Conservation (phyloP, 2,329 filamentous ascomycete species). For the Hymenoscyphus infarciens region DNA sequence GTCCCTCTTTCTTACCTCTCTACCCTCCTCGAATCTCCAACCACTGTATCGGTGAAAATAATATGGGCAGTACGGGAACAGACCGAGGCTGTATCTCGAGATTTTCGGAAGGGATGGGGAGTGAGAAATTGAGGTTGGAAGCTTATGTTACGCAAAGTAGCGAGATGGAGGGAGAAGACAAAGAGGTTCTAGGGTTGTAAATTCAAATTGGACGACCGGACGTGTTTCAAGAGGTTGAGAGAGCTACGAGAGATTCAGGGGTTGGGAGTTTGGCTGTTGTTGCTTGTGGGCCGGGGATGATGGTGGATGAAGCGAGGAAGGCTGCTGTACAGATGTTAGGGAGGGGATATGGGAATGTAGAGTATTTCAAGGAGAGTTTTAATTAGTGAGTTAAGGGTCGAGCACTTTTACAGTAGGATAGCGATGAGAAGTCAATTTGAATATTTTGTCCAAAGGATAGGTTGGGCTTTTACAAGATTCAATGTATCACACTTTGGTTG, state of each 20-base stretch:
- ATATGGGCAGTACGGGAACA: conserved; percentile 45
- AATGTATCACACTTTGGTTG: no score
- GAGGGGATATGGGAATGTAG: conserved; percentile 10
- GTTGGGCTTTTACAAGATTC: no score
- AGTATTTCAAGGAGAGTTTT: conserved; percentile 19
- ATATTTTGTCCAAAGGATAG: no score
- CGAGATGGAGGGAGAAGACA: no score
- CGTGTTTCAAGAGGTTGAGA: neutral
- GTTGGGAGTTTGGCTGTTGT: conserved; percentile 38
- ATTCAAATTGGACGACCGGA: conserved; percentile 2
- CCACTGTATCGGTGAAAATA: conserved; percentile 30
- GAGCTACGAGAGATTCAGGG: neutral
- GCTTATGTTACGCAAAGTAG: neutral
- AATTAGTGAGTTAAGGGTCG: conserved; percentile 10
- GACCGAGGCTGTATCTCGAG: conserved; percentile 35
- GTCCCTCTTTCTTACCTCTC: conserved; percentile 41
- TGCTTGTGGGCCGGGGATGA: conserved; percentile 43
- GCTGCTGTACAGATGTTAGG: conserved; percentile 30
- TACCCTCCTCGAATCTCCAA: conserved; percentile 39
- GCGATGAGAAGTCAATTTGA: no score
- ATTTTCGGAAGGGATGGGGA: conserved; percentile 28
- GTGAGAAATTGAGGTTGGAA: neutral
- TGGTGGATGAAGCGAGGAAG: conserved; percentile 43
- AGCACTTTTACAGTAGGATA: no score
- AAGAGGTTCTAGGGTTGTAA: neutral